Conservation (phyloP, 345 rosid genomes). For the Eucalyptus coolabah region DNA sequence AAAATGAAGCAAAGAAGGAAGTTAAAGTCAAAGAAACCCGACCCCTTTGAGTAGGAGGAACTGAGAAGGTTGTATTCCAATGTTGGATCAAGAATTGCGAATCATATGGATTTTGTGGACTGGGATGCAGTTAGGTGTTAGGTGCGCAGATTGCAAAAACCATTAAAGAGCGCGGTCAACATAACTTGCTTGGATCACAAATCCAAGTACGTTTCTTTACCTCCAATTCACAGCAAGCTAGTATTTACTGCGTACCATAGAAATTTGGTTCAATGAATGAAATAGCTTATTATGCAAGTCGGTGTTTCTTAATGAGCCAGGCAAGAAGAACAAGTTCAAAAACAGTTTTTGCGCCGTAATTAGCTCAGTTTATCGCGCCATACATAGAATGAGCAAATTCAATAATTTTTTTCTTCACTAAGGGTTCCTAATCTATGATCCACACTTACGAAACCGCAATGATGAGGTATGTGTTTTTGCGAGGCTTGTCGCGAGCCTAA, state of each 20-base stretch:
- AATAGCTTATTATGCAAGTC: too few relatives aligned
- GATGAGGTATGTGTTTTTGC: neutral
- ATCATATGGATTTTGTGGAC: too few relatives aligned
- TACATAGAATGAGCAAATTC: neutral
- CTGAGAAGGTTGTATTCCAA: too few relatives aligned
- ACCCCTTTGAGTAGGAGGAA: neutral
- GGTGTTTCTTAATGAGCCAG: neutral
- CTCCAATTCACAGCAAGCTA: too few relatives aligned
- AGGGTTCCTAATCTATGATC: neutral
- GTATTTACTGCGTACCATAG: too few relatives aligned
- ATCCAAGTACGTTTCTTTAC: neutral
- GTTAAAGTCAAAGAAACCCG: neutral
- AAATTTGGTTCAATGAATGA: too few relatives aligned
- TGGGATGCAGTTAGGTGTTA: too few relatives aligned
- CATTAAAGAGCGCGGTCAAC: too few relatives aligned
- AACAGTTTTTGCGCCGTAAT: neutral
- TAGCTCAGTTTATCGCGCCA: neutral
- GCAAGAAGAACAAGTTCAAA: neutral
- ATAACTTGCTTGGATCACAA: neutral
- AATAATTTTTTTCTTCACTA: neutral
- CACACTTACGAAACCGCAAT: fast-evolving
- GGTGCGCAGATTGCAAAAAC: too few relatives aligned
- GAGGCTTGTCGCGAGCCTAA: neutral
- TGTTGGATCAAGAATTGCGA: too few relatives aligned
- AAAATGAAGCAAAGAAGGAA: neutral